These are phyloP conservation scores for Aspergillus novofumigatus DNA, from an alignment of 2,329 filamentous ascomycete species.

Conservation along the genomic window DNA sequence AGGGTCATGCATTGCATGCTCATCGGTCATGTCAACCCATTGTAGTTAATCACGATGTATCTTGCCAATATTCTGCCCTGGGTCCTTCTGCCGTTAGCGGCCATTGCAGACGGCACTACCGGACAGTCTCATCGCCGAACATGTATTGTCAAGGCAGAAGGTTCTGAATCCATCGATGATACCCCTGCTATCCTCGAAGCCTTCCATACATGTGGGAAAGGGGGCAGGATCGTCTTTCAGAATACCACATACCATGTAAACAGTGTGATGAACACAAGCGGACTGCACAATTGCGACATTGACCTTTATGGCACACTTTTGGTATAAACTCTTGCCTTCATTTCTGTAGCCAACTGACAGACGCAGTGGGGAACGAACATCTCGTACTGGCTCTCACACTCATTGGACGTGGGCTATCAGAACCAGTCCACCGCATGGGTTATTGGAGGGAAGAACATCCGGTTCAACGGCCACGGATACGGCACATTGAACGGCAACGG, in stretches of 20 bases:
- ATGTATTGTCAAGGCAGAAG: constrained; percentile 11
- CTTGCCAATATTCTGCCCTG: background rate
- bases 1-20: background rate
- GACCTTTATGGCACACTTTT: constrained; percentile 48
- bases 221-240: constrained; percentile 50
- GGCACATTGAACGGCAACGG: constrained; percentile 47
- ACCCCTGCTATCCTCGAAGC: constrained; percentile 50
- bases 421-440: constrained; percentile 49
- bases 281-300: constrained; percentile 45
- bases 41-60: background rate
- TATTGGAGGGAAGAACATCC: constrained; percentile 48
- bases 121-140: background rate
- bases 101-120: background rate
- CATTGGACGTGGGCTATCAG: constrained; percentile 46
- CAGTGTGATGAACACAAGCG: constrained; percentile 48
- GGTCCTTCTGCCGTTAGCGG: background rate
- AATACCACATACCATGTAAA: constrained; percentile 48
- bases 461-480: constrained; percentile 46
- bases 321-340: constrained; percentile 26
- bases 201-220: constrained; percentile 47
- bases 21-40: background rate
- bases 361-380: constrained; percentile 35
- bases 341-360: background rate
- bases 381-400: constrained; percentile 48
- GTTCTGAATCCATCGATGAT: constrained; percentile 39